Percentiles rank a stretch among this genome's conserved stretches.
Evolutionary conservation across 352 stramenopile species (phyloP).

Genomic region (Globisporangium megalacanthum): DNA sequence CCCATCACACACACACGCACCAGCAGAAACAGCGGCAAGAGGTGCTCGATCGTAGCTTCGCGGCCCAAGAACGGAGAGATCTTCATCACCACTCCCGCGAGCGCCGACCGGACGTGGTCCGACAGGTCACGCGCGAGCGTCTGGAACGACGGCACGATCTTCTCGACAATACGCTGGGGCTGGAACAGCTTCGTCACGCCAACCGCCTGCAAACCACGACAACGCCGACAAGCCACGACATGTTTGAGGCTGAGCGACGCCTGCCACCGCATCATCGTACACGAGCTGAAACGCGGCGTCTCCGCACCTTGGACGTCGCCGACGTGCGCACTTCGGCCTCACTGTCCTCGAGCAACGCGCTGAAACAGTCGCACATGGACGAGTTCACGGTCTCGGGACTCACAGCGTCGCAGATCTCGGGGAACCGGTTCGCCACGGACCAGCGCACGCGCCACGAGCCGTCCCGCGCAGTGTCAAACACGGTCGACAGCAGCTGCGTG

Average conservation of each 20-base stretch:
- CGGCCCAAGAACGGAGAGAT: constrained; percentile 91
- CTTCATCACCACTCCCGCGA: constrained; percentile 95
- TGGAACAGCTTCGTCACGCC: constrained; percentile 50
- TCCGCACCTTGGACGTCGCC: constrained; percentile 89
- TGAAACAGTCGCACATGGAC: constrained; percentile 84
- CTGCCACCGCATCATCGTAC: too few species aligned
- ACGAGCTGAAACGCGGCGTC: too few species aligned
- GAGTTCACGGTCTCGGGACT: constrained; percentile 60
- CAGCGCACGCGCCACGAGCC: constrained; percentile 98
- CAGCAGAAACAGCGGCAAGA: constrained; percentile 94
- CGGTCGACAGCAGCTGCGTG: constrained; percentile 83
- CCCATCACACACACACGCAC: constrained; percentile 21
- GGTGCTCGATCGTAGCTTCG: constrained; percentile 91
- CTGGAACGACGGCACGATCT: constrained; percentile 82
- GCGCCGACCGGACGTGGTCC: constrained; percentile 94
- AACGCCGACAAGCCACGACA: too few species aligned
- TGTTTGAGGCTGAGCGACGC: too few species aligned
- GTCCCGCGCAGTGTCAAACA: constrained; percentile 91
- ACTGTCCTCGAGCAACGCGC: constrained; percentile 94
- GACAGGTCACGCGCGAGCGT: constrained; percentile 96
- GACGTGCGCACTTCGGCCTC: constrained; percentile 96
- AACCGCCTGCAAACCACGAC: constrained; percentile 13
- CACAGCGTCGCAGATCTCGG: constrained; percentile 89
- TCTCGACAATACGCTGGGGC: constrained; percentile 62
- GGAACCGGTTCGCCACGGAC: constrained; percentile 96